Evolutionary conservation across 2,329 filamentous ascomycete genomes (phyloP).

Genomic region (Mycocentrospora acerina): DNA sequence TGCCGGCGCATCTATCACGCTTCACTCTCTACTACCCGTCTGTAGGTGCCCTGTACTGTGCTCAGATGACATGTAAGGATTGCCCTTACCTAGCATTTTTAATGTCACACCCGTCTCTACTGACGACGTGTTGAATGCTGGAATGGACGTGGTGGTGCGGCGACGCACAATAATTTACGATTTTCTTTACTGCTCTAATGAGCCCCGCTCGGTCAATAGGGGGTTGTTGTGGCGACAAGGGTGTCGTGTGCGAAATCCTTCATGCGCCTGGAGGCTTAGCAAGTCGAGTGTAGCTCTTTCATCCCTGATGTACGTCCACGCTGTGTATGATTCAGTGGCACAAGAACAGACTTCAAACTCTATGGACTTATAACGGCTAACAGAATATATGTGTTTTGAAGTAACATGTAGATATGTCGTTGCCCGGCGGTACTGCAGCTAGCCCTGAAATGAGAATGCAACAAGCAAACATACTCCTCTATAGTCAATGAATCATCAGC

Average conservation of each 20-base stretch:
- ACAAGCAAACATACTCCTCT: slow-evolving; percentile 13
- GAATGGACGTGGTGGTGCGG: slow-evolving; percentile 2
- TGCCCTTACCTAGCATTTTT: slow-evolving; percentile 13
- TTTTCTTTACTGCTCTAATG: slow-evolving; percentile 9
- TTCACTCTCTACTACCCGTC: slow-evolving; percentile 13
- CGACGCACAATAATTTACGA: slow-evolving; percentile 14
- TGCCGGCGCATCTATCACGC: slow-evolving; percentile 14
- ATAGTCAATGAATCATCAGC: slow-evolving; percentile 13
- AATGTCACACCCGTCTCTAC: slow-evolving; percentile 34
- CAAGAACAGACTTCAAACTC: no score
- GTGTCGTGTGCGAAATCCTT: slow-evolving; percentile 40
- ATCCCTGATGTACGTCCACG: no score
- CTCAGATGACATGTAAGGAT: slow-evolving; percentile 29
- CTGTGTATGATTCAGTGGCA: no score
- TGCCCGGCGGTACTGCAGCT: no score
- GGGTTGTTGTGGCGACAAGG: slow-evolving; percentile 26
- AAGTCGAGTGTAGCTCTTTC: slow-evolving; percentile 8
- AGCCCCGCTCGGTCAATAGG: slow-evolving; percentile 10
- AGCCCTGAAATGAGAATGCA: slow-evolving; percentile 7
- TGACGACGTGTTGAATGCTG: slow-evolving; percentile 10
- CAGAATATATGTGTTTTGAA: no score
- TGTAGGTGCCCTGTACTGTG: slow-evolving; percentile 12
- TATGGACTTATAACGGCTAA: no score
- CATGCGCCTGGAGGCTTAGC: slow-evolving; percentile 13
- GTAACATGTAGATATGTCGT: no score